A percentile compares a stretch with the other conserved stretches of the same genome.
Conservation (phyloP, 805 yeast species). For the Nematodospora valgi region DNA sequence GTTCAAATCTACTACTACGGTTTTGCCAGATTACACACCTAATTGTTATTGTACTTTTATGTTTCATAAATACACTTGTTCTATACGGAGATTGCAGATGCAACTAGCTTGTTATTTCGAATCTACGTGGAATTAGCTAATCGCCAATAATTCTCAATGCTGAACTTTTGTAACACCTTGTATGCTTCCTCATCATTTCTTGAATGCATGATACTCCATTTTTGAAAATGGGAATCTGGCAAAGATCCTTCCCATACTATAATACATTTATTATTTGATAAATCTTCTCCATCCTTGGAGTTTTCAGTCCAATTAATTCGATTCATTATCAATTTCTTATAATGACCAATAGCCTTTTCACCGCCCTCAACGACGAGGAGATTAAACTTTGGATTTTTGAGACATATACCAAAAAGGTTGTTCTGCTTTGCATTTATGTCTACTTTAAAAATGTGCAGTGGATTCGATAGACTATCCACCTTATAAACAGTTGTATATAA, state of each 20-base stretch:
- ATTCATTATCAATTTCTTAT: conserved; percentile 53
- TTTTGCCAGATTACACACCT: too few relatives aligned
- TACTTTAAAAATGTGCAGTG: conserved; percentile 68
- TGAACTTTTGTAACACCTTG: conserved; percentile 46
- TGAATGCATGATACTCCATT: conserved; percentile 66
- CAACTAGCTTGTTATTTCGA: too few relatives aligned
- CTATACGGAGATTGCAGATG: too few relatives aligned
- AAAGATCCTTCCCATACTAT: conserved; percentile 74
- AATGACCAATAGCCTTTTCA: conserved; percentile 55
- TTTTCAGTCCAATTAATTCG: conserved; percentile 71
- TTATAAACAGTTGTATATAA: conserved; percentile 55
- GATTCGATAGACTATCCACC: conserved; percentile 52
- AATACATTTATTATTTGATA: conserved; percentile 42
- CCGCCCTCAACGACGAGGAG: conserved; percentile 78
- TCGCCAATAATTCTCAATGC: conserved; percentile 59
- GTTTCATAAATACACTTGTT: too few relatives aligned
- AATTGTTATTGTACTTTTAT: too few relatives aligned
- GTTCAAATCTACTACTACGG: too few relatives aligned
- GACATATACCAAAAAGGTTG: conserved; percentile 59
- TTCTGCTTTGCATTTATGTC: conserved; percentile 79
- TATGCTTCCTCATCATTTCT: conserved; percentile 49
- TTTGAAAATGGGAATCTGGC: conserved; percentile 49
- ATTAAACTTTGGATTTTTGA: conserved; percentile 44
- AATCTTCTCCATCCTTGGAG: conserved; percentile 23
- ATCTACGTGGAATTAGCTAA: conserved; percentile 19